These are phyloP conservation scores for Phanerochaete sordida DNA, from an alignment of 768 basidiomycete species.

Conservation along the genomic window DNA sequence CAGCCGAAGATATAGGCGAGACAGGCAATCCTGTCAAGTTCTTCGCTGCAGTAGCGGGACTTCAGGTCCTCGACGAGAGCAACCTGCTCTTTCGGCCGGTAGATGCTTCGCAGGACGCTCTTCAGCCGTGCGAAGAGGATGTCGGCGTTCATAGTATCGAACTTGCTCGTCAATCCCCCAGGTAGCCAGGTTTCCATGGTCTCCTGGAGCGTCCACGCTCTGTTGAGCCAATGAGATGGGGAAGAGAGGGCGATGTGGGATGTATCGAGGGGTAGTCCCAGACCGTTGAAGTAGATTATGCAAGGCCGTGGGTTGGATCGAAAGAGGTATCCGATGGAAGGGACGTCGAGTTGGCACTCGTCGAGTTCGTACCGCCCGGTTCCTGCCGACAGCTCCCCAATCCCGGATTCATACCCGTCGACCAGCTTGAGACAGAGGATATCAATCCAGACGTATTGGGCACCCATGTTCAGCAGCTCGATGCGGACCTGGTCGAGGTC, in stretches of 20 bases:
- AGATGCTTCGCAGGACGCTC: neutral
- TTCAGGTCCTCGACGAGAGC: neutral
- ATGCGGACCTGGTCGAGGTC: neutral
- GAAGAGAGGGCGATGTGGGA: neutral
- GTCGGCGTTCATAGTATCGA: neutral
- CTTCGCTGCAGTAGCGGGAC: neutral
- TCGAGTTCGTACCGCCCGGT: neutral
- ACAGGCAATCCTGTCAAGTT: slow-evolving; percentile 1
- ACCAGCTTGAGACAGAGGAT: neutral
- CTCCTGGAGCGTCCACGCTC: slow-evolving; percentile 1
- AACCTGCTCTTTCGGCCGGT: neutral
- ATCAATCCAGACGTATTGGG: neutral
- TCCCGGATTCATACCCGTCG: too few species aligned
- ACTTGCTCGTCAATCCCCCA: neutral
- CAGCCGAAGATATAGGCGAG: neutral
- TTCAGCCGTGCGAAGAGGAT: neutral
- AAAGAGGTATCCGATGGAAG: neutral
- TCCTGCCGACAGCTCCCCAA: too few species aligned
- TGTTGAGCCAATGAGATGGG: neutral
- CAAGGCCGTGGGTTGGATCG: neutral
- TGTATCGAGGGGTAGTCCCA: neutral
- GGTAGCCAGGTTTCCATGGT: neutral
- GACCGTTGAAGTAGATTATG: neutral
- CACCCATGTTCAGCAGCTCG: slow-evolving; percentile 1
- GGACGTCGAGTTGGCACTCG: neutral